A percentile compares a stretch with the other conserved stretches of the same genome.
phyloP scores from a whole-genome alignment of 192 early-diverging fungal genomes.

The Nowakowskiella sp. region DNA sequence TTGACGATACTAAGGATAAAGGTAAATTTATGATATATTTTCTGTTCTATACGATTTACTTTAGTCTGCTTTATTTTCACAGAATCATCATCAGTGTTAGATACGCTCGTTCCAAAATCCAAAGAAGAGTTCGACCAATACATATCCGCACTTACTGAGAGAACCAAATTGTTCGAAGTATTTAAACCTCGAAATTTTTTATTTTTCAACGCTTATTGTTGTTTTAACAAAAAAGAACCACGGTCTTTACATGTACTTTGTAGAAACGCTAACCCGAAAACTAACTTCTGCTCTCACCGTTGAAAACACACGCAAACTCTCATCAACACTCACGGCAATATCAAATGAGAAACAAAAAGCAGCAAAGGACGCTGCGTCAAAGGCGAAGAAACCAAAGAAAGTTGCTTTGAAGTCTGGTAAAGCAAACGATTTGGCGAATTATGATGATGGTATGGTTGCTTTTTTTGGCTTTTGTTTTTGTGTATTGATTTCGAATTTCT shows the following conservation, averaged over 20 bases:
- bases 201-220: constrained; percentile 1
- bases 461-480: not conserved
- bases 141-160: constrained; percentile 22
- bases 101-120: constrained; percentile 37
- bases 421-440: constrained; percentile 27
- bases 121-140: constrained; percentile 39
- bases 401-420: constrained; percentile 16
- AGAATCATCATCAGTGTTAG: constrained; percentile 18
- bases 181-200: constrained; percentile 10
- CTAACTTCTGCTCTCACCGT: constrained; percentile 32
- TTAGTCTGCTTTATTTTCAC: not conserved
- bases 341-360: constrained; percentile 48
- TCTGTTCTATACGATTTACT: too few relatives aligned
- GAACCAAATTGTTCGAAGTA: constrained; percentile 39
- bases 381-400: constrained; percentile 16
- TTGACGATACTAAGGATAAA: not conserved
- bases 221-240: constrained; percentile 17
- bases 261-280: constrained; percentile 34
- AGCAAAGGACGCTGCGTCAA: constrained; percentile 22
- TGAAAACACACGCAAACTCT: constrained; percentile 37
- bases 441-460: constrained; percentile 14
- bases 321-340: constrained; percentile 39
- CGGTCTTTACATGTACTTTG: constrained; percentile 34
- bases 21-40: too few relatives aligned
- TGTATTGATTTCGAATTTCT: not conserved